Base-by-base conservation (phyloP, 1,284 basidiomycete species). In the Cystobasidiaceae sp. region DNA sequence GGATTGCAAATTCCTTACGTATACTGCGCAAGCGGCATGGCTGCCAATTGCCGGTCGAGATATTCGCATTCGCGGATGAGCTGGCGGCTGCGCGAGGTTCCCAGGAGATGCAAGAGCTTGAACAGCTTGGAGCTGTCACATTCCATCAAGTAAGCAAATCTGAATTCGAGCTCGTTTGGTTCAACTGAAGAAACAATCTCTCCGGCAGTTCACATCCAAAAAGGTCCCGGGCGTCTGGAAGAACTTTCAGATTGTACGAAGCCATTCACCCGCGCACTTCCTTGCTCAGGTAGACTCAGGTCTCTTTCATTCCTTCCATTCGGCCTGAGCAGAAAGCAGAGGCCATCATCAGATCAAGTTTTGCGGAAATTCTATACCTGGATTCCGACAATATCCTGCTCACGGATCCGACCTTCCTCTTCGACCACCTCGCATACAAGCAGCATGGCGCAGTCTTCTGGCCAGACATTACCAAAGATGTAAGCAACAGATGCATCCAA, bases 401-500 rank as follows among this genome's bases (percentile, higher is more conserved):
- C 0, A 72, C 75, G 0, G 74, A 79, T 39, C 78, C 79, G 1
- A 68, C 74, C 2, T 74, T 77, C 64, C 76, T 81, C 6, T 81
- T 81, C 71, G 70, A 74, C 33, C 73, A 77, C 1, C 68, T 72
- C 0, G 45, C 73, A 2, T 81, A 80, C 71, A 63, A 64, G 15
- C 60, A 72, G 3, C 67, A 73, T n/a, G 78, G 75, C 13, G 77
- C 78, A 1, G 80, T 78, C 28, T 80, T 81, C 67, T 81, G 80
- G 80, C 80, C 80, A 13, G 80, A 81, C 68, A 71, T 80, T 44
- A 78, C 75, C 46, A 80, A 79, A 65, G 80, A 81, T 64, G 77
- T 79, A 57, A 77, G 78, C 79, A n/a, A n/a, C n/a, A n/a, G n/a
- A n/a, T n/a, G n/a, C n/a, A n/a, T n/a, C n/a, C n/a, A n/a, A n/a